Percentiles rank a stretch among this genome's conserved stretches.
Conservation (phyloP, 2,329 filamentous ascomycete genomes). For the Phialophora chinensis region DNA sequence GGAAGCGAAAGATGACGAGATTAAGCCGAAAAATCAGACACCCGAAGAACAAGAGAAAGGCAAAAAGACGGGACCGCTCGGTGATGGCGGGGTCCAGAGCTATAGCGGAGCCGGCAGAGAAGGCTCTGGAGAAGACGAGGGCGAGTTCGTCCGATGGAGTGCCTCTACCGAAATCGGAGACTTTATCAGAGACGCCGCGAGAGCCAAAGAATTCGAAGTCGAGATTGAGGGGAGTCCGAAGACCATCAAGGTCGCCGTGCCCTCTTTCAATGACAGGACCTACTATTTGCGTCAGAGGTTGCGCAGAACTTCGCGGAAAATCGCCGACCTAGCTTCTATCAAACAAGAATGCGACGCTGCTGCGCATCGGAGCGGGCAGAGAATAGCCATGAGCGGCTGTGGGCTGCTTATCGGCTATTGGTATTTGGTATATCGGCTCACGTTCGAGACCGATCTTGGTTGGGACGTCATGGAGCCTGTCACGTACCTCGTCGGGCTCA, state of each 20-base stretch:
- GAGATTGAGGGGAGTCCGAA: constrained; percentile 73
- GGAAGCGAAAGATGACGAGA: constrained; percentile 69
- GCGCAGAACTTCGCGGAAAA: constrained; percentile 70
- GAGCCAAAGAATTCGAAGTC: constrained; percentile 82
- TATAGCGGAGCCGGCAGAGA: constrained; percentile 75
- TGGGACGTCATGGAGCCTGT: constrained; percentile 75
- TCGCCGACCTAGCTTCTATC: constrained; percentile 72
- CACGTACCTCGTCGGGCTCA: constrained; percentile 69
- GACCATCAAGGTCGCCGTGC: constrained; percentile 79
- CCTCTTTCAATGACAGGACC: constrained; percentile 87
- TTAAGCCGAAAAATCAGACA: constrained; percentile 47
- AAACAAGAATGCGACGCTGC: constrained; percentile 82
- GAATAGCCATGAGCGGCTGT: constrained; percentile 80
- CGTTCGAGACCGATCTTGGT: constrained; percentile 74
- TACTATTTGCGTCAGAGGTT: constrained; percentile 82
- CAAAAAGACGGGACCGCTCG: constrained; percentile 50
- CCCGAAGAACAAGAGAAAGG: constrained; percentile 54
- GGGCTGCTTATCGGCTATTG: constrained; percentile 77
- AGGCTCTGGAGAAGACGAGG: constrained; percentile 51
- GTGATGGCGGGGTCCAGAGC: constrained; percentile 68
- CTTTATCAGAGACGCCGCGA: constrained; percentile 87
- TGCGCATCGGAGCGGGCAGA: constrained; percentile 77
- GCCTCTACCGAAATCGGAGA: constrained; percentile 89
- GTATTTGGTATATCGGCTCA: constrained; percentile 74
- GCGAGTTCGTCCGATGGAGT: constrained; percentile 83